Conservation (phyloP, 129 eudicot species). For the Saposhnikovia divaricata region DNA sequence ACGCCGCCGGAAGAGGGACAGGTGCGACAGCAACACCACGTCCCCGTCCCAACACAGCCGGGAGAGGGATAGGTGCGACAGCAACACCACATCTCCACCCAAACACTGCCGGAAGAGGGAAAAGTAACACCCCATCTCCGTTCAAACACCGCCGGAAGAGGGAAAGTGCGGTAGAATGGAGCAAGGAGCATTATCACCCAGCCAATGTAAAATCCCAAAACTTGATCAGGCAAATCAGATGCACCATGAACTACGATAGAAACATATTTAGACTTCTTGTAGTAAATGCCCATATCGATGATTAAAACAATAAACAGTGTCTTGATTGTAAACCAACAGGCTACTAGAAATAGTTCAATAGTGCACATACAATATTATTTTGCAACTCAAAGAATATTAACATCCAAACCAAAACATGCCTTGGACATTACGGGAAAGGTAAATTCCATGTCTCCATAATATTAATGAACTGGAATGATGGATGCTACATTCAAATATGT, state of each 20-base stretch:
- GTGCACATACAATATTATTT: background rate
- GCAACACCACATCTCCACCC: too few species aligned
- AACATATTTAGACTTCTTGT: background rate
- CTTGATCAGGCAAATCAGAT: slow-evolving; percentile 52
- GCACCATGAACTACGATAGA: slow-evolving; percentile 28
- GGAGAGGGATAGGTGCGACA: too few species aligned
- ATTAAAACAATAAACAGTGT: background rate
- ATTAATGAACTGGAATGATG: background rate
- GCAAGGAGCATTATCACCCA: too few species aligned
- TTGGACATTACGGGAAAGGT: background rate
- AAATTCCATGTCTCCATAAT: background rate
- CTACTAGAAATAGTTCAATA: background rate
- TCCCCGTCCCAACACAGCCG: too few species aligned
- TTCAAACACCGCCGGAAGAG: too few species aligned
- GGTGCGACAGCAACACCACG: too few species aligned
- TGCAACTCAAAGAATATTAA: background rate
- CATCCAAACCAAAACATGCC: background rate
- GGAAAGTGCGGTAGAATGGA: too few species aligned
- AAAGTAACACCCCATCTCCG: too few species aligned
- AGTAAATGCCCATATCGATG: background rate
- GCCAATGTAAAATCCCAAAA: slow-evolving; percentile 60
- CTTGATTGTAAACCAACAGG: background rate
- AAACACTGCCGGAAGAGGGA: too few species aligned
- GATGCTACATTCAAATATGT: background rate
- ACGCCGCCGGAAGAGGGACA: too few species aligned